phyloP scores from a whole-genome alignment of 495 filamentous ascomycete genomes.

The Echria macrotheca region DNA sequence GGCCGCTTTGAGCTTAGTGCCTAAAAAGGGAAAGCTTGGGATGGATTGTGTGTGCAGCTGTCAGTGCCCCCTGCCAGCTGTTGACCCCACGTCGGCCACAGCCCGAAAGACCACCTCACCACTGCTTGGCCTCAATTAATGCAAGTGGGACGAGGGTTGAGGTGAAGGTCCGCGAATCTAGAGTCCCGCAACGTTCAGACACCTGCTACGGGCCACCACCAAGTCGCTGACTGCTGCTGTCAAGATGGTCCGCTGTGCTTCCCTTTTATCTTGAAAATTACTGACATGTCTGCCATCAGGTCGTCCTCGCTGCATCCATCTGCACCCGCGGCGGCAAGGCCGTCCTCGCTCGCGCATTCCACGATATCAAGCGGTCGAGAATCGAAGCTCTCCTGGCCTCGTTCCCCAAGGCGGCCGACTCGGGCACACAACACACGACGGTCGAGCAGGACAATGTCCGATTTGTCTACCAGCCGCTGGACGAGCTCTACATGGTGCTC shows the following conservation, averaged over 20 bases:
- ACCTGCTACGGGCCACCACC: neutral
- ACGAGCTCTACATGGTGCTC: slow-evolving; percentile 98
- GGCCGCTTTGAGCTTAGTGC: neutral
- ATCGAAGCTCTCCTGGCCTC: slow-evolving; percentile 94
- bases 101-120: slow-evolving; percentile 28
- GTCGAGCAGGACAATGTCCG: slow-evolving; percentile 99
- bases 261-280: neutral
- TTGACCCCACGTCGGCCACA: slow-evolving; percentile 18
- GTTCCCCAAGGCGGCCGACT: slow-evolving; percentile 94
- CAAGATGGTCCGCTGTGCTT: slow-evolving; percentile 22
- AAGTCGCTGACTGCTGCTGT: slow-evolving; percentile 1
- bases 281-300: too few relatives aligned
- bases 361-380: slow-evolving; percentile 90
- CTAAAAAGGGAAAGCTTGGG: neutral
- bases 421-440: slow-evolving; percentile 91
- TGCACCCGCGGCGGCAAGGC: slow-evolving; percentile 97
- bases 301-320: slow-evolving; percentile 97
- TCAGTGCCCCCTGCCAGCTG: slow-evolving; percentile 2
- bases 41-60: neutral
- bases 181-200: neutral
- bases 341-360: slow-evolving; percentile 92
- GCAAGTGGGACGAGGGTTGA: slow-evolving; percentile 22
- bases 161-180: neutral
- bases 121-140: neutral
- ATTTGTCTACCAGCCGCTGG: slow-evolving; percentile 97